These are phyloP conservation scores for Coprinopsis cinerea DNA, from an alignment of 768 basidiomycete species.

Conservation along the genomic window DNA sequence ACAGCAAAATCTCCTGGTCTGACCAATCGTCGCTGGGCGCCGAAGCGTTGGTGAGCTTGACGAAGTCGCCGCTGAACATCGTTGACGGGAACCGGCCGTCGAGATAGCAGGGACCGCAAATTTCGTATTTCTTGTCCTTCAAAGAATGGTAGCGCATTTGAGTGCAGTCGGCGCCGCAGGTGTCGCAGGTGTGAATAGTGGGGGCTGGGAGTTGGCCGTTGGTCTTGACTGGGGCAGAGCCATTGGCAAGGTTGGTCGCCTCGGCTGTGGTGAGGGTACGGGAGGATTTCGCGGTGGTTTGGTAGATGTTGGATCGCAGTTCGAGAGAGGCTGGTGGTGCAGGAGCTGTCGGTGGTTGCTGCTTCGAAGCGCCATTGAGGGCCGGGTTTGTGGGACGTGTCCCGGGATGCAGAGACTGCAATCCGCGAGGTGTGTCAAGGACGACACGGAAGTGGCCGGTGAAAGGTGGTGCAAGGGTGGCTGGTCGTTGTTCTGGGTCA, in stretches of 20 bases:
- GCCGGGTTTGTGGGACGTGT: constrained; percentile 50
- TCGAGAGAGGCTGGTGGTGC: constrained; percentile 72
- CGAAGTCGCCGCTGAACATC: constrained; percentile 97
- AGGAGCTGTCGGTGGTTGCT: constrained; percentile 22
- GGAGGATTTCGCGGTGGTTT: constrained; percentile 81
- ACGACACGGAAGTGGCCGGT: constrained; percentile 98
- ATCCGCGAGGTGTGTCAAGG: constrained; percentile 92
- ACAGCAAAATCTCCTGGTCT: constrained; percentile 81
- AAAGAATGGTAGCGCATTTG: constrained; percentile 84
- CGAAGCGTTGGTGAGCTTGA: constrained; percentile 60
- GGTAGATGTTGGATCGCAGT: constrained; percentile 83
- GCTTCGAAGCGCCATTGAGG: constrained; percentile 44
- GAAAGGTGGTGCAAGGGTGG: constrained; percentile 92
- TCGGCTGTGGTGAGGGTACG: constrained; percentile 62
- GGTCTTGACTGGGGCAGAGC: constrained; percentile 36
- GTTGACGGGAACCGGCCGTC: constrained; percentile 94
- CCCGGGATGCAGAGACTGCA: constrained; percentile 88
- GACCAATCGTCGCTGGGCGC: constrained; percentile 69
- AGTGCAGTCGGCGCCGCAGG: constrained; percentile 93
- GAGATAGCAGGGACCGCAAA: constrained; percentile 90
- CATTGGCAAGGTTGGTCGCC: constrained; percentile 58
- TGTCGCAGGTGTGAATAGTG: constrained; percentile 74
- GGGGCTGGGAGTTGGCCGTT: constrained; percentile 43
- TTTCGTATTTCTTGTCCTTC: constrained; percentile 85
- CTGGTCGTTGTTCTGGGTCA: constrained; percentile 93